Conservation (phyloP, 306 rosid species). For the Dryas drummondii region DNA sequence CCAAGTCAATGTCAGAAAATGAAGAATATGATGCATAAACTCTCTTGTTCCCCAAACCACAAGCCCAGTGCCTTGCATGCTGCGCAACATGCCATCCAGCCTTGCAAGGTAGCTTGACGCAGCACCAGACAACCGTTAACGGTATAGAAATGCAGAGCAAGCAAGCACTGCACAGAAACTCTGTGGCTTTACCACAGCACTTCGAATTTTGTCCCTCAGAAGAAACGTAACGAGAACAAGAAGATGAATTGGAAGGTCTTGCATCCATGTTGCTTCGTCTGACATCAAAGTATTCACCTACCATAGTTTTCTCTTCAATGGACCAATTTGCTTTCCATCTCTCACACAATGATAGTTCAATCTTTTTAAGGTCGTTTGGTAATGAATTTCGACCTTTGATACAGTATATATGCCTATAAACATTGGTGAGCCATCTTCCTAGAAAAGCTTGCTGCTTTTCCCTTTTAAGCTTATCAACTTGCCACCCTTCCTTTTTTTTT, state of each 20-base stretch:
- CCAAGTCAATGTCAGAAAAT: constrained; percentile 63
- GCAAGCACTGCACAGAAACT: constrained; percentile 51
- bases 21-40: constrained; percentile 49
- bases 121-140: constrained; percentile 40
- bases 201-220: constrained; percentile 21
- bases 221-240: constrained; percentile 12
- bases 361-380: neutral
- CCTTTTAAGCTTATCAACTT: neutral
- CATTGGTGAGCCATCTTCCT: constrained; percentile 23
- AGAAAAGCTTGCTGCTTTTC: neutral
- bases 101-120: constrained; percentile 56
- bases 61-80: constrained; percentile 35
- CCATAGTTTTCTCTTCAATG: constrained; percentile 18
- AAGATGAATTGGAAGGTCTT: constrained; percentile 17
- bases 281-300: neutral
- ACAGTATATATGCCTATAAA: constrained; percentile 1
- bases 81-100: constrained; percentile 35
- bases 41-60: constrained; percentile 35
- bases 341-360: neutral
- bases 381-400: neutral
- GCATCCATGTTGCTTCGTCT: neutral
- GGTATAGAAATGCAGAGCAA: constrained; percentile 56
- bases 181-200: constrained; percentile 30
- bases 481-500: neutral
- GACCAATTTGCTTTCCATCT: constrained; percentile 34